Conservation (phyloP, 1,284 basidiomycete species). For the Malassezia sp. region DNA sequence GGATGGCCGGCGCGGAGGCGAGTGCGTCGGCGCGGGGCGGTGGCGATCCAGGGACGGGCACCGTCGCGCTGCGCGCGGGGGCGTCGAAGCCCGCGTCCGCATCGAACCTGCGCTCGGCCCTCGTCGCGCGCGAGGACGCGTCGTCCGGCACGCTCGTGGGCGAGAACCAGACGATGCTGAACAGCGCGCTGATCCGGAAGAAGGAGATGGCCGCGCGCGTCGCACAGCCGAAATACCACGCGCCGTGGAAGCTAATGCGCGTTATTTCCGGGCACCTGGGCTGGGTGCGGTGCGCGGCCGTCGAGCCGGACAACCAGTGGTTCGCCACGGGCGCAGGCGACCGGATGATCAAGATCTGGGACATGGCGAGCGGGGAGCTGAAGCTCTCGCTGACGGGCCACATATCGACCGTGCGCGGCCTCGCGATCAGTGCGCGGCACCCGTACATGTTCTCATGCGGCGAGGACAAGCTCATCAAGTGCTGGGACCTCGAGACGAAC, state of each 20-base stretch:
- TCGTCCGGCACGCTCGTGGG: constrained; percentile 13
- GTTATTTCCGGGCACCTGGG: constrained; percentile 97
- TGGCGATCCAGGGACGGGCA: constrained; percentile 4
- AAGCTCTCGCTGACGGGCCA: constrained; percentile 92
- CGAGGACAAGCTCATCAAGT: constrained; percentile 99
- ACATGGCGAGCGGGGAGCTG: constrained; percentile 85
- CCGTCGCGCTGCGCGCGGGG: constrained; percentile 11
- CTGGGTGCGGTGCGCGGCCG: constrained; percentile 91
- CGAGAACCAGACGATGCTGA: constrained; percentile 21
- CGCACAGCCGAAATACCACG: constrained; percentile 85
- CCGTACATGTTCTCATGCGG: constrained; percentile 95
- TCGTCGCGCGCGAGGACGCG: constrained; percentile 19
- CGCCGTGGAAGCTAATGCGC: constrained; percentile 82
- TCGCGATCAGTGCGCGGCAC: constrained; percentile 82
- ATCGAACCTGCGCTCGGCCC: constrained; percentile 14
- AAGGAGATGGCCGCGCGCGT: constrained; percentile 55
- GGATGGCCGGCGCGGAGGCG: constrained; percentile 15
- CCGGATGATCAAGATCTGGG: constrained; percentile 99
- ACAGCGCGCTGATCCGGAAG: constrained; percentile 37
- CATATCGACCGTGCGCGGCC: constrained; percentile 86
- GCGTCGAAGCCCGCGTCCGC: constrained; percentile 8
- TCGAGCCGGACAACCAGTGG: constrained; percentile 97
- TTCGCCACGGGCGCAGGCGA: constrained; percentile 96
- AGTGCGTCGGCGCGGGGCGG: constrained; percentile 1
- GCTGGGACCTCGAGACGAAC: constrained; percentile 97